Conservation (phyloP, 768 basidiomycete genomes). For the Leccinum rimulosum region DNA sequence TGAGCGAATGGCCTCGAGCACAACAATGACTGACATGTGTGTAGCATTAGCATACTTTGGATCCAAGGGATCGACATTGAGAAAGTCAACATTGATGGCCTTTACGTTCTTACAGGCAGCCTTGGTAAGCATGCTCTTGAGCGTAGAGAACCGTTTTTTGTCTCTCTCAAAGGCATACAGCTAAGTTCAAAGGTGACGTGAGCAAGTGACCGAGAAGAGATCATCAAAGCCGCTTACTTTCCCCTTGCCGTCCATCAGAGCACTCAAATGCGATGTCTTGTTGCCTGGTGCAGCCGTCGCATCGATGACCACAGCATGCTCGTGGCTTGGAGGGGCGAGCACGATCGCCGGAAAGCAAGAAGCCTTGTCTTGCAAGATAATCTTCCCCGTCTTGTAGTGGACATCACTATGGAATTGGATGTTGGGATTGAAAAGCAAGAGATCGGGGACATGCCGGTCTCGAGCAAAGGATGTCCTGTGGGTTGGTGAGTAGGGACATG, state of each 20-base stretch:
- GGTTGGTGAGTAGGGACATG: slow-evolving; percentile 2
- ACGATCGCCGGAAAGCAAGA: slow-evolving; percentile 94
- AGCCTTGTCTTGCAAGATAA: slow-evolving; percentile 97
- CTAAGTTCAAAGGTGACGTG: slow-evolving; percentile 34
- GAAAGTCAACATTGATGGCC: slow-evolving; percentile 78
- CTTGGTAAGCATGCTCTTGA: slow-evolving; percentile 81
- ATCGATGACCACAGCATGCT: slow-evolving; percentile 68
- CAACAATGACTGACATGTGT: slow-evolving; percentile 68
- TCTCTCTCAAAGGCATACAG: slow-evolving; percentile 90
- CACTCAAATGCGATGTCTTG: slow-evolving; percentile 93
- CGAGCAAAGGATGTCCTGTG: slow-evolving; percentile 60
- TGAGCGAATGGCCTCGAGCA: slow-evolving; percentile 1
- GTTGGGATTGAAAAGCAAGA: slow-evolving; percentile 73
- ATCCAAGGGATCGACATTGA: slow-evolving; percentile 69
- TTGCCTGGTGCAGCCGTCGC: slow-evolving; percentile 97
- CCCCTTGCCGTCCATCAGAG: slow-evolving; percentile 80
- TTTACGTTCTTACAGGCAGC: slow-evolving; percentile 82
- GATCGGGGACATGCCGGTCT: slow-evolving; percentile 80
- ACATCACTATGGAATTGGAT: slow-evolving; percentile 66
- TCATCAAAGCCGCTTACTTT: slow-evolving; percentile 46
- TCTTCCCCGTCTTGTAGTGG: slow-evolving; percentile 71
- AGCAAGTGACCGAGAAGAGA: neutral
- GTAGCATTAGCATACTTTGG: slow-evolving; percentile 63
- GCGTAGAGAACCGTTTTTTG: slow-evolving; percentile 73
- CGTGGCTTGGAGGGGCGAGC: slow-evolving; percentile 64